Percentiles rank a stretch among this genome's conserved stretches.
phyloP scores from a whole-genome alignment of 2,329 filamentous ascomycete genomes.

The Simplicillium sp. region DNA sequence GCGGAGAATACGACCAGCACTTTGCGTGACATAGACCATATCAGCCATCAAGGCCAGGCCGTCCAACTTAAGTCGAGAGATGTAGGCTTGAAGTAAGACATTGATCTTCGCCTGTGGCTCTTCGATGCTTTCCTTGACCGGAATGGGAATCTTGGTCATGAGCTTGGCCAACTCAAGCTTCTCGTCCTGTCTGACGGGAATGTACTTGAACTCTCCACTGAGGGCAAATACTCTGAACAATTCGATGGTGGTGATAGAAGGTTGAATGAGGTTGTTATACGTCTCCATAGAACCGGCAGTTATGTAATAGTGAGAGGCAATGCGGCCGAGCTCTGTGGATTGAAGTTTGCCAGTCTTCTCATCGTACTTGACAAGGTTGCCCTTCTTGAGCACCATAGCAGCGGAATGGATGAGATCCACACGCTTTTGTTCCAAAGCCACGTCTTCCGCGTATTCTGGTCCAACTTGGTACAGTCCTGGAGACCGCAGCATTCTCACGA shows the following conservation, averaged over 20 bases:
- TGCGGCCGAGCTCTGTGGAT: slow-evolving; percentile 86
- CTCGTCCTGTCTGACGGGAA: slow-evolving; percentile 93
- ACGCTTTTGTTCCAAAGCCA: slow-evolving; percentile 85
- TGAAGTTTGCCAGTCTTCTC: slow-evolving; percentile 84
- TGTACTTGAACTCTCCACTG: slow-evolving; percentile 98
- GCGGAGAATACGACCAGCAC: slow-evolving; percentile 87
- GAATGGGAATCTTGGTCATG: slow-evolving; percentile 81
- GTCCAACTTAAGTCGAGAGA: slow-evolving; percentile 87
- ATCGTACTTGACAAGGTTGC: slow-evolving; percentile 88
- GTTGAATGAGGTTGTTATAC: slow-evolving; percentile 92
- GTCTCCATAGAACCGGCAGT: slow-evolving; percentile 93
- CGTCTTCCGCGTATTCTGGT: slow-evolving; percentile 89
- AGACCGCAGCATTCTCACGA: slow-evolving; percentile 93
- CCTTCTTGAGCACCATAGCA: slow-evolving; percentile 75
- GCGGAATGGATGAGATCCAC: slow-evolving; percentile 97
- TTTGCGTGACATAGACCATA: slow-evolving; percentile 97
- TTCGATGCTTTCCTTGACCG: slow-evolving; percentile 95
- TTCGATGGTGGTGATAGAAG: slow-evolving; percentile 86
- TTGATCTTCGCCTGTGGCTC: slow-evolving; percentile 98
- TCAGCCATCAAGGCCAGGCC: slow-evolving; percentile 95
- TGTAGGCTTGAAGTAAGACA: slow-evolving; percentile 90
- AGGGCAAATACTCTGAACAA: slow-evolving; percentile 93
- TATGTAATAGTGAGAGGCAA: slow-evolving; percentile 98
- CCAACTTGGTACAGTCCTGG: slow-evolving; percentile 93
- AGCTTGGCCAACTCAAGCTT: slow-evolving; percentile 93